These are phyloP conservation scores for Cunninghamia lanceolata DNA, from an alignment of 75 land plant genomes.

Conservation along the genomic window DNA sequence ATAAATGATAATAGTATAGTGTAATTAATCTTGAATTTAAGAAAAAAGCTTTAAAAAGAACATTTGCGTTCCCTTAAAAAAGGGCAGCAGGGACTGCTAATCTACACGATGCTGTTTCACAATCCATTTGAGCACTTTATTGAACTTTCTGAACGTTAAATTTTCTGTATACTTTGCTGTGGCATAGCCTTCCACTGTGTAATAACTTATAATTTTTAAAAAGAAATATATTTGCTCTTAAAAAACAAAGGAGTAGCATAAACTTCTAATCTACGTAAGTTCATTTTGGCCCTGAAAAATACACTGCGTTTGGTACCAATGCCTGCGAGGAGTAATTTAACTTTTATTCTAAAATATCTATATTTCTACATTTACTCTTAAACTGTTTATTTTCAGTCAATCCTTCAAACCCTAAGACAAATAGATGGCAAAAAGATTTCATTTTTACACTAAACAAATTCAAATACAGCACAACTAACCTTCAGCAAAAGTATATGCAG, in stretches of 20 bases:
- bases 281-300: no score
- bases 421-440: neutral
- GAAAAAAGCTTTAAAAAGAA: no score
- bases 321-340: no score
- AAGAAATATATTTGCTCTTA: neutral
- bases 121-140: neutral
- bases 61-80: no score
- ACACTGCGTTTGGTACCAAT: no score
- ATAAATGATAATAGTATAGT: no score
- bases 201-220: neutral
- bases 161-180: neutral
- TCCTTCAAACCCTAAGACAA: neutral
- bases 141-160: neutral
- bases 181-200: neutral
- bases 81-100: neutral
- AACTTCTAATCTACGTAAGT: neutral
- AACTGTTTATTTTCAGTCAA: neutral
- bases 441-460: neutral
- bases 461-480: constrained; percentile 28
- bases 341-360: no score
- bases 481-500: constrained; percentile 79
- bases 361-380: no score
- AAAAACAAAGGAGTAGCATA: neutral
- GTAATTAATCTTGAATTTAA: no score
- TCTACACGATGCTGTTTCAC: neutral